phyloP scores from a whole-genome alignment of 208 protist genomes.

The Willaertia magna region DNA sequence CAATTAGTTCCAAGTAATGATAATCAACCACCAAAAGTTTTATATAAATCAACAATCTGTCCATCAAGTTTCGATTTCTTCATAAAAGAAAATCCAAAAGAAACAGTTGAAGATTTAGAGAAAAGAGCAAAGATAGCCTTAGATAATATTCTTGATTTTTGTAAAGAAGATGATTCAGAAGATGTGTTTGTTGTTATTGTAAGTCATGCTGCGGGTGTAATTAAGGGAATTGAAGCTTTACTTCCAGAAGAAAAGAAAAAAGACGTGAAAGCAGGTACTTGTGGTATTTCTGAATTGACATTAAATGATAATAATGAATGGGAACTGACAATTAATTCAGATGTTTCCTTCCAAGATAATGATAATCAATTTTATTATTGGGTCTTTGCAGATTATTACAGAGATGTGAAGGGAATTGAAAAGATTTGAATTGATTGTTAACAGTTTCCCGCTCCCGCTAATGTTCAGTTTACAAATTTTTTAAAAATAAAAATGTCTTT shows the following conservation, averaged over 20 bases:
- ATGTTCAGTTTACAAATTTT: too few species aligned
- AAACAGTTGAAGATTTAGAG: background rate
- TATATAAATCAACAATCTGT: too few species aligned
- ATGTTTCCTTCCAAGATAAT: background rate
- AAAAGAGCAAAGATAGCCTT: background rate
- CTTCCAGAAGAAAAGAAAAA: background rate
- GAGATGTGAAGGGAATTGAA: too few species aligned
- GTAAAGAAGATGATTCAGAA: background rate
- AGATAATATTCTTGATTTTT: background rate
- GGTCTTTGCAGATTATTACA: background rate
- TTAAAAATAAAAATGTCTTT: slow-evolving; percentile 2
- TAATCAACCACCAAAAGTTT: too few species aligned
- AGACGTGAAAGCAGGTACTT: background rate
- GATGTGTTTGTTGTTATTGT: background rate
- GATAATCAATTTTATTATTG: background rate
- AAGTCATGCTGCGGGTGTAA: background rate
- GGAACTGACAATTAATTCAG: background rate
- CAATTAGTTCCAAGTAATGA: background rate
- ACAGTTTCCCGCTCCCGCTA: too few species aligned
- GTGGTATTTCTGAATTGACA: background rate
- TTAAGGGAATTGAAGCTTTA: background rate
- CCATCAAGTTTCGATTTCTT: too few species aligned
- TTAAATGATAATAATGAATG: background rate
- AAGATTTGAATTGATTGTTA: too few species aligned
- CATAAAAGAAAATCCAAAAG: background rate